phyloP scores from a whole-genome alignment of 257 asterid species.

The Solanum appendiculatum region DNA sequence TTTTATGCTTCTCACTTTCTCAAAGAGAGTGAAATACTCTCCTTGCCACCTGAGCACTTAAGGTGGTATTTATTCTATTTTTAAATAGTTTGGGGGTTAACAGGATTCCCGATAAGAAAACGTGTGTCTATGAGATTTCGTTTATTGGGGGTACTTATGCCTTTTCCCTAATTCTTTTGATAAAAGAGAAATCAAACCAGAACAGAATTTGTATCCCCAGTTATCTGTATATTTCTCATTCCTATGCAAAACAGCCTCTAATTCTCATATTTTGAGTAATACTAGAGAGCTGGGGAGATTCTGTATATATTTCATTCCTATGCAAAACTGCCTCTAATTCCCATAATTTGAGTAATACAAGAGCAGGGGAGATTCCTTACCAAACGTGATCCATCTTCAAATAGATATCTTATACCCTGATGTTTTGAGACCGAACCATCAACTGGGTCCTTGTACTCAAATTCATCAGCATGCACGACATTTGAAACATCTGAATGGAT shows the following conservation, averaged over 20 bases:
- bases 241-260: neutral
- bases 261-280: neutral
- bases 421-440: conserved; percentile 94
- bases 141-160: neutral
- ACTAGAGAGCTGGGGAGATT: neutral
- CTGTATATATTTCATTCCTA: neutral
- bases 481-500: conserved; percentile 57
- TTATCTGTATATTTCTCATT: neutral
- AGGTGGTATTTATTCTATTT: neutral
- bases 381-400: conserved; percentile 95
- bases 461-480: conserved; percentile 77
- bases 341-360: neutral
- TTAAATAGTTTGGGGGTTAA: neutral
- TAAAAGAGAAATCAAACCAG: neutral
- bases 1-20: neutral
- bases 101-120: neutral
- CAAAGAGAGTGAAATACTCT: neutral
- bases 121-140: too few relatives aligned
- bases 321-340: neutral
- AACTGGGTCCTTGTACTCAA: conserved; percentile 94
- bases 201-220: neutral
- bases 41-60: neutral
- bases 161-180: neutral
- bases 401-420: conserved; percentile 90
- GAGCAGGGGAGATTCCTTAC: conserved; percentile 29